Base-by-base conservation (phyloP, 2,329 filamentous ascomycete species). In the Penicillium sp. region DNA sequence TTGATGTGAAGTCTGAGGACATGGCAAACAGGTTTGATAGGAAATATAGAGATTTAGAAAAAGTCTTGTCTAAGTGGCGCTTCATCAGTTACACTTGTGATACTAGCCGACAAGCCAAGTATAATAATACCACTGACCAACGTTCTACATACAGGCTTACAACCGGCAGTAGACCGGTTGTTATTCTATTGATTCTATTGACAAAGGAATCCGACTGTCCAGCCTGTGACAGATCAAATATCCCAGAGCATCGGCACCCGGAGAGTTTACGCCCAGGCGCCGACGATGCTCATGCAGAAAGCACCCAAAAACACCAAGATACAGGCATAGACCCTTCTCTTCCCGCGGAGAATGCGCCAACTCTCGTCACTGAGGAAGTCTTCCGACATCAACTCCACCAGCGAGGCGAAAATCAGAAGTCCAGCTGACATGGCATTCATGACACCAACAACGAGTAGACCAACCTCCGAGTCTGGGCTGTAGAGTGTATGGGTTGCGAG, bases 361-460 rank as follows among this genome's bases (percentile, higher is more conserved):
- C 86, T 90, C 77, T 89, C 87, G 62, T 90, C 87, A 13, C 83
- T 85, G 56, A 91, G 68, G 59, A 92, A 92, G 66, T 93, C 89
- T 69, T 92, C 89, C 0, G 88, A 86, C 55, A 93, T 79, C 16
- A 93, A 75, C 72, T 93, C 88, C 1, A 93, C 88, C 23, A 93
- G 74, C 0, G 88, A 89, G 0, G 89, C 88, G 65, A 90, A 93
- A 7, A 92, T 78, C 35, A 93, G 72, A 38, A 93, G 76, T 0
- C 89, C 89, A n/a, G 86, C 84, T 0, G 87, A 90, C 37, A 93
- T 86, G 46, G 88, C 88, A 62, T 93, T 92, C 88, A 92, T 92
- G 63, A 88, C 82, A 15, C 89, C 89, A 2, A 92, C 89, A 68
- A 92, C 83, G 13, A 93, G 76, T 32, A 93, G 75, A 0, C 89